A percentile compares a stretch with the other conserved stretches of the same genome.
Evolutionary conservation across 2,329 filamentous ascomycete species (phyloP).

Genomic region (Trichocomaceae sp.): DNA sequence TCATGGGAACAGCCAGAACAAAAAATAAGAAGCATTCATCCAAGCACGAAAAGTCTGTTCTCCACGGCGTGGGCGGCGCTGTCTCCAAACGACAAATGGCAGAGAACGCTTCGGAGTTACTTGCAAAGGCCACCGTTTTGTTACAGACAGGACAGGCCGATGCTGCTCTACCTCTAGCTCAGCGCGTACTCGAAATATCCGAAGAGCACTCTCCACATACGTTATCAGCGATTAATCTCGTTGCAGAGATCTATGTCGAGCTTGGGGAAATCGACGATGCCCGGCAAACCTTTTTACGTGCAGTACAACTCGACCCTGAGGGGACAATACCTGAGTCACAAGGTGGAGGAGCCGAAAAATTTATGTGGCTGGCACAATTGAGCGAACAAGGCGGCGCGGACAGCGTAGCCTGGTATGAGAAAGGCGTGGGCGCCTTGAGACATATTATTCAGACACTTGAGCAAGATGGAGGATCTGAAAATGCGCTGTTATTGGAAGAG

Average conservation of each 20-base stretch:
- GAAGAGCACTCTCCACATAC: constrained; percentile 30
- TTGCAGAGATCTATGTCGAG: constrained; percentile 77
- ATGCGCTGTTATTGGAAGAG: constrained; percentile 50
- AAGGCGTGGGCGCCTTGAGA: constrained; percentile 63
- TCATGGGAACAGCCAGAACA: constrained; percentile 49
- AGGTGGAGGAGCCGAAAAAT: constrained; percentile 87
- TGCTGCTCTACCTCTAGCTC: constrained; percentile 50
- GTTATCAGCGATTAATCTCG: constrained; percentile 61
- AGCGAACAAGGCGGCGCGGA: constrained; percentile 57
- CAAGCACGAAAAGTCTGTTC: constrained; percentile 38
- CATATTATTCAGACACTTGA: constrained; percentile 61
- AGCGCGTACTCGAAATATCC: constrained; percentile 44
- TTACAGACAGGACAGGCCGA: constrained; percentile 55
- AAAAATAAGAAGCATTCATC: constrained; percentile 38
- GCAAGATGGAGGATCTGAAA: constrained; percentile 36
- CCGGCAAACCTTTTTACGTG: constrained; percentile 62
- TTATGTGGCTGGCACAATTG: constrained; percentile 88
- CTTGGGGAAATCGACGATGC: constrained; percentile 73
- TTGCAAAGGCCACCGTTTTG: constrained; percentile 50
- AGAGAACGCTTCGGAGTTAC: constrained; percentile 49
- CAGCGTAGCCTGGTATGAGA: constrained; percentile 57
- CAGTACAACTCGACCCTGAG: constrained; percentile 68
- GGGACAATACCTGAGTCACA: constrained; percentile 62
- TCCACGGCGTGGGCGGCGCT: constrained; percentile 35
- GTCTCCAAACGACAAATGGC: constrained; percentile 38